phyloP scores from a whole-genome alignment of 169 alveolate genomes.

The Babesia sp. region DNA sequence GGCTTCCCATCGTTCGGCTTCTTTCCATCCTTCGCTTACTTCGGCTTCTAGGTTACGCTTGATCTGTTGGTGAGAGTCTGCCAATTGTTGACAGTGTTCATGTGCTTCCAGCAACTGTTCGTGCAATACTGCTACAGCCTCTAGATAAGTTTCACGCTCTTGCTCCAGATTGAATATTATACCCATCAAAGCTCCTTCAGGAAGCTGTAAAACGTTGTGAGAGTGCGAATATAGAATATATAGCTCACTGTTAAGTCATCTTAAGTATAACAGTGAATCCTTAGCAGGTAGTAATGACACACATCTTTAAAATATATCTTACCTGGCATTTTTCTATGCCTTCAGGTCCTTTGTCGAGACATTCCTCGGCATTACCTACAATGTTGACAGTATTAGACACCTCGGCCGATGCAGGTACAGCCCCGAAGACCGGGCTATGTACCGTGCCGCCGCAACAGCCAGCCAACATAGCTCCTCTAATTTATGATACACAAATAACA shows the following conservation, averaged over 20 bases:
- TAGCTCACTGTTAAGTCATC: no score
- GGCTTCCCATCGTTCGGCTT: slow-evolving; percentile 65
- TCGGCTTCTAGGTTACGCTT: slow-evolving; percentile 58
- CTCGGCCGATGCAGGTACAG: slow-evolving; percentile 2
- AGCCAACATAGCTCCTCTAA: not conserved
- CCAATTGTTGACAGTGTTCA: slow-evolving; percentile 60
- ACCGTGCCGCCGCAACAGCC: not conserved
- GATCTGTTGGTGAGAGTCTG: slow-evolving; percentile 57
- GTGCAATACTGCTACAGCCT: slow-evolving; percentile 61
- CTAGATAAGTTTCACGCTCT: slow-evolving; percentile 62
- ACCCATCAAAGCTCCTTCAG: slow-evolving; percentile 37
- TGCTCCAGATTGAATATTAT: slow-evolving; percentile 52
- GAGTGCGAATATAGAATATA: no score
- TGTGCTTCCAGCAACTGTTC: slow-evolving; percentile 62
- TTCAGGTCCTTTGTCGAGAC: not conserved
- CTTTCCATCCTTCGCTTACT: slow-evolving; percentile 66
- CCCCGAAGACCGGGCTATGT: slow-evolving; percentile 34
- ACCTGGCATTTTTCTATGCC: not conserved
- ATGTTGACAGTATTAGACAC: not conserved
- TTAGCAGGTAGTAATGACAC: not conserved
- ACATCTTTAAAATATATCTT: not conserved
- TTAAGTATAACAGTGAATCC: no score
- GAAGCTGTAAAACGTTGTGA: slow-evolving; percentile 16
- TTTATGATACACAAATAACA: no score
- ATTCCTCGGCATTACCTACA: not conserved